Evolutionary conservation across 2,329 filamentous ascomycete genomes (phyloP), one percentile per base, ranked within the genome.

Genomic region (Phaeosphaeria sp.): DNA sequence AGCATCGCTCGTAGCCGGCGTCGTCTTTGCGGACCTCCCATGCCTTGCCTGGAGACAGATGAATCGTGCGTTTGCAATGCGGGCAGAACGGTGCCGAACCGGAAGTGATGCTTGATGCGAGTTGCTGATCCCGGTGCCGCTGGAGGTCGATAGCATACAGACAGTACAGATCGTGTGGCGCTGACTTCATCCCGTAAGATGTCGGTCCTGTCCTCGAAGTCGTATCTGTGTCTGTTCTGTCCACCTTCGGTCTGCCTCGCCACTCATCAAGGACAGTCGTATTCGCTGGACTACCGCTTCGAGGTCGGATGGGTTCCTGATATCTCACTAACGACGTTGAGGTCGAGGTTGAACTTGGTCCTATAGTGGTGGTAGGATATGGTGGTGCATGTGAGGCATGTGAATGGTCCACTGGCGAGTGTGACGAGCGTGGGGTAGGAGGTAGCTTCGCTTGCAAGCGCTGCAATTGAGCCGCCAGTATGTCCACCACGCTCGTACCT

Each of bases 1-100:
- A 77, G 36, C 63, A 67, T n/a, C 74, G 69, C 51, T 74, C 69
- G 15, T 60, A 59, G n/a, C 66, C 66, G n/a, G 64, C 63, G 20
- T 73, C 69, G 24, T 66, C 64, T 51, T 75, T 77, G 49, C 62
- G 60, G 3, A 77, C 62, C 49, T 77, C 74, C 74, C 74, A 77
- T 1, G 74, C 72, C 55, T 69, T 75, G 4, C 71, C 71, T 7
- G 71, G 66, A 2, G 73, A 74, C 11, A 77, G 72, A 49, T 75
- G 64, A 2, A 77, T 49, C 0, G 58, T 61, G 17, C 68, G 64
- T 33, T 58, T 63, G 52, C 74, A 77, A 44, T 74, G 61, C 9
- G 74, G 73, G 44, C 74, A 77, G 24, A 66, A 69, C 2, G 74
- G 73, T 21, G 57, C 61, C 2, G 58, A 43, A 1, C 65, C 66